A percentile compares a stretch with the other conserved stretches of the same genome.
phyloP scores from a whole-genome alignment of 129 eudicot species.

The Gnaphalium uliginosum region DNA sequence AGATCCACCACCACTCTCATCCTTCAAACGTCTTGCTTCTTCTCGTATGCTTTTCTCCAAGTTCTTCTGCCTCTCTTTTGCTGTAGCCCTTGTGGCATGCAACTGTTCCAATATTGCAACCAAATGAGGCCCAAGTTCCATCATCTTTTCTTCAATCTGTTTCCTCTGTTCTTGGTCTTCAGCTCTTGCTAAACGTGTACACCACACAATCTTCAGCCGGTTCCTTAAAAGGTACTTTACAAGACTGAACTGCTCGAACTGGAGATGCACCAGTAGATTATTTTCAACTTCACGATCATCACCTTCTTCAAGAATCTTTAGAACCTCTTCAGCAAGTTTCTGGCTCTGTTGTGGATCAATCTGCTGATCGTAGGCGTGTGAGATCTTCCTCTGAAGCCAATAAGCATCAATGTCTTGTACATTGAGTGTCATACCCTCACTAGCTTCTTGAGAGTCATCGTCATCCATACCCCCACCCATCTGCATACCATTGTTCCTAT shows the following conservation, averaged over 20 bases:
- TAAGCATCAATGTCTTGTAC: slow-evolving; percentile 96
- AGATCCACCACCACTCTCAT: slow-evolving; percentile 58
- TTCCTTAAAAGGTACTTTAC: slow-evolving; percentile 74
- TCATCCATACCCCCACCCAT: slow-evolving; percentile 96
- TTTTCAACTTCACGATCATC: slow-evolving; percentile 85
- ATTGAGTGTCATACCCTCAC: slow-evolving; percentile 84
- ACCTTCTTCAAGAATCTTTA: slow-evolving; percentile 87
- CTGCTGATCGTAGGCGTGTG: slow-evolving; percentile 89
- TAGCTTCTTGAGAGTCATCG: slow-evolving; percentile 70
- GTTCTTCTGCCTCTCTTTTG: slow-evolving; percentile 91
- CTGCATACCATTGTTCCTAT: slow-evolving; percentile 79
- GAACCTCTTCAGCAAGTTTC: slow-evolving; percentile 88
- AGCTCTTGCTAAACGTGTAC: slow-evolving; percentile 95
- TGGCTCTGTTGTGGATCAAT: slow-evolving; percentile 97
- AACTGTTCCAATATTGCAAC: slow-evolving; percentile 84
- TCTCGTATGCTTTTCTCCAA: slow-evolving; percentile 88
- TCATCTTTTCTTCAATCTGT: slow-evolving; percentile 82
- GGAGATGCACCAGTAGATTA: slow-evolving; percentile 71
- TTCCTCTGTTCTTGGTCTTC: slow-evolving; percentile 88
- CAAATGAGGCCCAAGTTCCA: slow-evolving; percentile 60
- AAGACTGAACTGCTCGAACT: slow-evolving; percentile 76
- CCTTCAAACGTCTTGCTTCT: slow-evolving; percentile 91
- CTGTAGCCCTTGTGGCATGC: slow-evolving; percentile 95
- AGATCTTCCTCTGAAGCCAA: slow-evolving; percentile 97
- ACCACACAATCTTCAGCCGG: slow-evolving; percentile 88